Base-by-base conservation (phyloP, 305 asterid genomes). In the Solanum hybrid region DNA sequence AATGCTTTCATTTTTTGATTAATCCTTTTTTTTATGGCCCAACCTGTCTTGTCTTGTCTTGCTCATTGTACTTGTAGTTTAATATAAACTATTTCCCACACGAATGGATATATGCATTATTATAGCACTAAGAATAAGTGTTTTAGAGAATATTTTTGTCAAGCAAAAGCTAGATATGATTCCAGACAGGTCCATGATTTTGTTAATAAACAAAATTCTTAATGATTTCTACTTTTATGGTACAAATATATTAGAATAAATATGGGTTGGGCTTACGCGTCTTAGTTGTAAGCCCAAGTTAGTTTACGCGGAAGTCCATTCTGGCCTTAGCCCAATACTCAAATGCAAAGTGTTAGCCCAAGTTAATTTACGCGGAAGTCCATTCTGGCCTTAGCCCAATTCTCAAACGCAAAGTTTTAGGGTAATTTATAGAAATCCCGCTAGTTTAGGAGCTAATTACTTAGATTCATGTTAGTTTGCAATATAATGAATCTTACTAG, bases 21-120 rank as follows among this genome's bases (percentile, higher is more conserved):
- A 83, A 5, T 84, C 22, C 40, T 42, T 51, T 51, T 51, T 51
- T 51, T 33, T 4, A 51, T 84, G 88, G 88, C 88, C 88, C 76
- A 84, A 51, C 74, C 42, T 84, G 88, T 84, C 75, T 84, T 57
- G 39, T 40, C 35, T 16, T 82, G 71, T 2, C 37, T 29, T 83
- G 34, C 34, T 33, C 34, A 84, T 84, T 51, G 76, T 11, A 84
- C 74, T 22, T 84, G 29, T 46, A 29, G 75, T 83, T 84, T 51
- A 51, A 71, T 71, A 64, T 64, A 64, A 20, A 69, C 33, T 84
- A 84, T 29, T 10, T 83, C 46, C 76, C 88, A 84, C 88, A 84
- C 88, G 88, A 51, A 84, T 84, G 88, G 88, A 57, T 84, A 31
- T 84, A 22, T 84, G 76, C 42, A 29, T 84, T 84, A 84, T 84